These are phyloP conservation scores for Ustilago loliicola DNA, from an alignment of 1,284 basidiomycete genomes.

Conservation along the genomic window DNA sequence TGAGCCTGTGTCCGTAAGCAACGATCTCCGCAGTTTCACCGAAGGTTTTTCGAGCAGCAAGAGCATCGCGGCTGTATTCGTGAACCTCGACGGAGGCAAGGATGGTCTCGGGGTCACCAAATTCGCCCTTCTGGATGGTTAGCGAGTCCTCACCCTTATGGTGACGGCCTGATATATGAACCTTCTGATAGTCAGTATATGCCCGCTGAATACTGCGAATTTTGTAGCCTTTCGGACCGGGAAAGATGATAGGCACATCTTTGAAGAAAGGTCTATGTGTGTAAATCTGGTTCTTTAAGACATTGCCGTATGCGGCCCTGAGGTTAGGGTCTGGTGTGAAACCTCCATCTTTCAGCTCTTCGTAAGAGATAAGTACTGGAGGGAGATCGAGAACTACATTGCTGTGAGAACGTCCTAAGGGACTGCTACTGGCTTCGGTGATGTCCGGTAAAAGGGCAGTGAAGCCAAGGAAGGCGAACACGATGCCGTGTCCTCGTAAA, in stretches of 20 bases:
- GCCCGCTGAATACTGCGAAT: conserved; percentile 15
- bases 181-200: conserved; percentile 9
- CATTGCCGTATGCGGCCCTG: background rate
- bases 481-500: background rate
- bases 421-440: background rate
- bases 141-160: background rate
- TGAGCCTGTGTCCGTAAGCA: conserved; percentile 9
- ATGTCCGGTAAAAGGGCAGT: background rate
- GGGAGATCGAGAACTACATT: background rate
- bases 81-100: too few relatives aligned
- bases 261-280: background rate
- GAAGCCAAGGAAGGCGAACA: background rate
- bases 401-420: background rate
- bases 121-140: background rate
- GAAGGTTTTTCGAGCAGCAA: conserved; percentile 4
- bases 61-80: background rate
- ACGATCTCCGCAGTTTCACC: conserved; percentile 15
- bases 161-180: background rate
- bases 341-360: background rate
- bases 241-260: background rate
- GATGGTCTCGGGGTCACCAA: background rate
- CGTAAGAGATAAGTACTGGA: background rate
- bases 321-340: background rate
- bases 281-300: background rate
- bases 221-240: background rate